Conservation (phyloP, 2,329 filamentous ascomycete species). For the Thelonectria olida region DNA sequence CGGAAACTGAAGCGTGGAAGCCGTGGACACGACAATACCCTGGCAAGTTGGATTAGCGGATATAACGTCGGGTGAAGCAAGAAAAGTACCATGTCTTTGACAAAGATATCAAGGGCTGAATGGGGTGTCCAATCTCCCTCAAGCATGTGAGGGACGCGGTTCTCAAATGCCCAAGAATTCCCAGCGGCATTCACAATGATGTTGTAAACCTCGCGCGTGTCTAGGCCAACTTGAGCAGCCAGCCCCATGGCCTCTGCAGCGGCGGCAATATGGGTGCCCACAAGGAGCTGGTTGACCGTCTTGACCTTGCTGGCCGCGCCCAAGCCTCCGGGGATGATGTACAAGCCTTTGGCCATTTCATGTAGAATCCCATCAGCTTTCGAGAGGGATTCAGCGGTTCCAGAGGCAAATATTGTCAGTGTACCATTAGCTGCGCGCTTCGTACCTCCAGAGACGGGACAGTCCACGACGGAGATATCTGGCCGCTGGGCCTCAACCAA, state of each 20-base stretch:
- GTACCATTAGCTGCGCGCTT: slow-evolving; percentile 65
- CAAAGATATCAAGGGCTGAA: slow-evolving; percentile 70
- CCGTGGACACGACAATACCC: slow-evolving; percentile 40
- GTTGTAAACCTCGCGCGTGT: slow-evolving; percentile 51
- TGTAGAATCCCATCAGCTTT: slow-evolving; percentile 67
- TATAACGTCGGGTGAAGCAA: too few relatives aligned
- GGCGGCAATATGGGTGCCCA: slow-evolving; percentile 69
- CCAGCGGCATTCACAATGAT: slow-evolving; percentile 57
- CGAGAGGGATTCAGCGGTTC: slow-evolving; percentile 62
- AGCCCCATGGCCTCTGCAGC: slow-evolving; percentile 70
- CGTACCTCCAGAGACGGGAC: slow-evolving; percentile 41
- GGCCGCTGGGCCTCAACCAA: not conserved
- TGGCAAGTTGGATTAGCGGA: not conserved
- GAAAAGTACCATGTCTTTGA: slow-evolving; percentile 61
- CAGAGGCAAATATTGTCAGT: slow-evolving; percentile 78
- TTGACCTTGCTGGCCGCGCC: slow-evolving; percentile 74
- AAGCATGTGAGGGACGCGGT: slow-evolving; percentile 64
- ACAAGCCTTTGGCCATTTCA: slow-evolving; percentile 72
- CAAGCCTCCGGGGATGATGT: slow-evolving; percentile 66
- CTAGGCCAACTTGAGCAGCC: slow-evolving; percentile 63
- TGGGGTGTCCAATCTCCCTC: slow-evolving; percentile 59
- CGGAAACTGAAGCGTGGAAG: slow-evolving; percentile 44
- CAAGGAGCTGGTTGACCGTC: slow-evolving; percentile 73
- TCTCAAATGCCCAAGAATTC: slow-evolving; percentile 70
- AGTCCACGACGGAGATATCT: slow-evolving; percentile 47